Evolutionary conservation across 2,329 filamentous ascomycete species (phyloP).

Genomic region (Sporothrix globosa): DNA sequence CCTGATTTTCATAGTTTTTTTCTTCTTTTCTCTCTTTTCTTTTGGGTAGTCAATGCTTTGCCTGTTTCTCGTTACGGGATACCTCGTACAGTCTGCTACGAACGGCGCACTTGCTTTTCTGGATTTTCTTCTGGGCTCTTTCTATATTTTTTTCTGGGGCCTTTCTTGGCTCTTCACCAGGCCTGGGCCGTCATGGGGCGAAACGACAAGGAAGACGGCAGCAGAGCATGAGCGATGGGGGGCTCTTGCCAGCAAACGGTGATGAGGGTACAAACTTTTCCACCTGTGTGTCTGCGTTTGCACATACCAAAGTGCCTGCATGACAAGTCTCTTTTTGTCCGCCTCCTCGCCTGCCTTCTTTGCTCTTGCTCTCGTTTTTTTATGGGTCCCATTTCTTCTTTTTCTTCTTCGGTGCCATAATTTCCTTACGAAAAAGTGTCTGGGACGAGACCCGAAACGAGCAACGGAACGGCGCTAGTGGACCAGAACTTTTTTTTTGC

Average conservation of each 20-base stretch:
- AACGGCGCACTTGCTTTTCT: conserved; percentile 14
- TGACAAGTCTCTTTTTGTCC: conserved; percentile 22
- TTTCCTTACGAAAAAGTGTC: conserved; percentile 28
- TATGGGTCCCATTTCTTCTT: conserved; percentile 28
- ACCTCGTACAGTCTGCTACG: not conserved
- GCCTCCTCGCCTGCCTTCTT: conserved; percentile 18
- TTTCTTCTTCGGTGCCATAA: conserved; percentile 24
- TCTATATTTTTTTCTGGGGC: conserved; percentile 26
- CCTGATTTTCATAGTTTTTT: conserved; percentile 23
- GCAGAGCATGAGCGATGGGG: not conserved
- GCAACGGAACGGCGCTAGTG: conserved; percentile 32
- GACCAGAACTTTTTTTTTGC: conserved; percentile 25
- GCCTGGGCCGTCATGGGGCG: conserved; percentile 20
- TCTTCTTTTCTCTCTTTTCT: not conserved
- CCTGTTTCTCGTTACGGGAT: not conserved
- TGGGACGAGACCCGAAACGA: conserved; percentile 31
- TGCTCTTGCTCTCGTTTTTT: conserved; percentile 21
- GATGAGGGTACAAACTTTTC: conserved; percentile 32
- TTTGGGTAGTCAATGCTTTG: not conserved
- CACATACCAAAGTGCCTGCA: conserved; percentile 14
- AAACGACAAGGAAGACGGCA: not conserved
- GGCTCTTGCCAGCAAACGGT: conserved; percentile 11
- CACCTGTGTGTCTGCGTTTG: not conserved
- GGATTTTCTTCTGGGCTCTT: conserved; percentile 26
- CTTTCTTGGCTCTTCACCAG: not conserved